phyloP scores from a whole-genome alignment of 495 filamentous ascomycete species.

The Hyaloscypha hepaticicola region DNA sequence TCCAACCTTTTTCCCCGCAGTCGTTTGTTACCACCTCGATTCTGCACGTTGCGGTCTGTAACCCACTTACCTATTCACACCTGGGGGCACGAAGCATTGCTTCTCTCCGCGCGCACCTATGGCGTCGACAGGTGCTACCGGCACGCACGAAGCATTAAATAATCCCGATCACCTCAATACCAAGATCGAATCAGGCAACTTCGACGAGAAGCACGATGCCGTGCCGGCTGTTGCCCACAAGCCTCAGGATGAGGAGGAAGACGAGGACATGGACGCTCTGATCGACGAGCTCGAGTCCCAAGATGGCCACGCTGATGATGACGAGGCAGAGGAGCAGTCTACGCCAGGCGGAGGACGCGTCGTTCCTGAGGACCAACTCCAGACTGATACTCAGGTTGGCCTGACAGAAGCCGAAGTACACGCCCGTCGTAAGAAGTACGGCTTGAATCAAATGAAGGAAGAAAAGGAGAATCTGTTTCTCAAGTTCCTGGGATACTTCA shows the following conservation, averaged over 20 bases:
- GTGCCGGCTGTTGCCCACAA: neutral
- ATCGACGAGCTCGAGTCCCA: conserved; percentile 81
- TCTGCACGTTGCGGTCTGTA: neutral
- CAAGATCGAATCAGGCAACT: conserved; percentile 53
- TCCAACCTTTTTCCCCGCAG: neutral
- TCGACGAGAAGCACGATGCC: conserved; percentile 51
- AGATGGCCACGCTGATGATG: conserved; percentile 65
- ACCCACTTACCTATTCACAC: neutral
- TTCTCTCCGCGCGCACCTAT: conserved; percentile 35
- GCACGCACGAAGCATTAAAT: conserved; percentile 4
- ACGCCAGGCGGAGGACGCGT: conserved; percentile 47
- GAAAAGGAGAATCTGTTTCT: conserved; percentile 81
- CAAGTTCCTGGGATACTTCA: conserved; percentile 82
- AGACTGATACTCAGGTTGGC: conserved; percentile 69
- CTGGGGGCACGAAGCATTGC: conserved; percentile 20
- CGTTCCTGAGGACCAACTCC: conserved; percentile 64
- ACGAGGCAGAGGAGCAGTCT: conserved; percentile 46
- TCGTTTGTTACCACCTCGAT: neutral
- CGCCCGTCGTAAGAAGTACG: conserved; percentile 72
- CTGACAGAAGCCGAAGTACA: conserved; percentile 69
- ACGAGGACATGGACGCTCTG: conserved; percentile 75
- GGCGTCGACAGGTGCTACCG: conserved; percentile 40
- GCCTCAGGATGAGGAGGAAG: conserved; percentile 58
- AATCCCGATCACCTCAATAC: conserved; percentile 42
- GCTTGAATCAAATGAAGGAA: conserved; percentile 86